Percentiles rank a stretch among this genome's conserved stretches.
Conservation (phyloP, 2,329 filamentous ascomycete species). For the Trichoderma citrinoviride region DNA sequence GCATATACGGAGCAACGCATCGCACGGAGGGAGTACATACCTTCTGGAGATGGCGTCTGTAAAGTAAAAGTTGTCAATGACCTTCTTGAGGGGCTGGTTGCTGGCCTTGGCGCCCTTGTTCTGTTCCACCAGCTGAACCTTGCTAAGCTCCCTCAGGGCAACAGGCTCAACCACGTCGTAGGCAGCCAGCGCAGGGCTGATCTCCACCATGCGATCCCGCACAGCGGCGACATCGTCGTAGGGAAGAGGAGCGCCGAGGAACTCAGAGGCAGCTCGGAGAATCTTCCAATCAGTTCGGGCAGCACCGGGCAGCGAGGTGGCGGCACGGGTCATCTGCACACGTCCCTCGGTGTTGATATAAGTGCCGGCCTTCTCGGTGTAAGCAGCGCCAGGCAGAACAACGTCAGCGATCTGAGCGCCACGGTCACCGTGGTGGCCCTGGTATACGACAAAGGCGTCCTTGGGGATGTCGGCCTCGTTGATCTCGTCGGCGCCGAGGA, state of each 20-base stretch:
- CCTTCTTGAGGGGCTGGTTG: constrained; percentile 73
- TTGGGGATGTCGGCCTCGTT: constrained; percentile 83
- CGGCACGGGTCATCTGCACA: constrained; percentile 88
- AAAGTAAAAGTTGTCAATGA: constrained; percentile 96
- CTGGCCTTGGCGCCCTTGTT: constrained; percentile 83
- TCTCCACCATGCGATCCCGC: constrained; percentile 90
- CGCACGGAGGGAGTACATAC: constrained; percentile 50
- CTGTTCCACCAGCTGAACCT: constrained; percentile 91
- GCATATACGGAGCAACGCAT: neutral
- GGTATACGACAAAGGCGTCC: constrained; percentile 95
- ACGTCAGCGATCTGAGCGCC: constrained; percentile 92
- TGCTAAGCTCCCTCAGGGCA: constrained; percentile 72
- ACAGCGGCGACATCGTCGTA: constrained; percentile 91
- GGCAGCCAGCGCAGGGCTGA: constrained; percentile 82
- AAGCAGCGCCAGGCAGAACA: constrained; percentile 88
- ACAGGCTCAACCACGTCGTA: constrained; percentile 90
- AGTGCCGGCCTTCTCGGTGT: constrained; percentile 94
- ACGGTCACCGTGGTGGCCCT: constrained; percentile 94
- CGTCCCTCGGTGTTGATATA: constrained; percentile 98
- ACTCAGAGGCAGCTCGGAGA: constrained; percentile 87
- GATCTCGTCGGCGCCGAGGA: constrained; percentile 93
- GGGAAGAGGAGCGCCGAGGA: constrained; percentile 79
- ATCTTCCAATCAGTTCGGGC: constrained; percentile 99
- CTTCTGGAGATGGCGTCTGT: constrained; percentile 96
- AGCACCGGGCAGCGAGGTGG: constrained; percentile 83